These are phyloP conservation scores for Grifola frondosa DNA, from an alignment of 1,284 basidiomycete species.

Conservation along the genomic window DNA sequence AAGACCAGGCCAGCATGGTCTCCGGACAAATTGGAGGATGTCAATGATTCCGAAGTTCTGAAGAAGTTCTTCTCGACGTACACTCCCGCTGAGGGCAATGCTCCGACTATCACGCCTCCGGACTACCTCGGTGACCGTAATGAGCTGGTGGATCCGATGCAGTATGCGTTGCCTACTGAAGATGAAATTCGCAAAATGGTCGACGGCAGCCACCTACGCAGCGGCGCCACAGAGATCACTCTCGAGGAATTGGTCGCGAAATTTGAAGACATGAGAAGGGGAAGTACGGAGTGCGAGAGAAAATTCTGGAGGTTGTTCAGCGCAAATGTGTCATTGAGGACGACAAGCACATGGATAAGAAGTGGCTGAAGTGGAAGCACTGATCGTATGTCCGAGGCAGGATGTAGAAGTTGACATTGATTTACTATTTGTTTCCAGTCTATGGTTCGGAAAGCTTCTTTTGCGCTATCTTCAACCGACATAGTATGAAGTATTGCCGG, in stretches of 20 bases:
- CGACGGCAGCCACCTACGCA: conserved; percentile 52
- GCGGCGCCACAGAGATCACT: conserved; percentile 58
- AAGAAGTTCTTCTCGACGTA: conserved; percentile 58
- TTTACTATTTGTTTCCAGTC: too few relatives aligned
- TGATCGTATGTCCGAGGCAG: too few relatives aligned
- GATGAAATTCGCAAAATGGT: conserved; percentile 63
- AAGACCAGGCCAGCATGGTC: conserved; percentile 60
- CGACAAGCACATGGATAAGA: conserved; percentile 49
- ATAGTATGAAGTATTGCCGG: too few relatives aligned
- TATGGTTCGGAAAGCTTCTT: too few relatives aligned
- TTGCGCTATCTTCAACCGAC: too few relatives aligned
- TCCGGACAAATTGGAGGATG: conserved; percentile 58
- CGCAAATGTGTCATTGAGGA: conserved; percentile 60
- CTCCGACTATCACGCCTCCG: conserved; percentile 51
- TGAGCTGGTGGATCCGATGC: conserved; percentile 44
- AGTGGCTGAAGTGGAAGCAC: conserved; percentile 61
- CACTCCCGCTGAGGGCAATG: conserved; percentile 26
- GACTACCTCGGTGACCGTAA: conserved; percentile 29
- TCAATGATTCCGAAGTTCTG: conserved; percentile 52
- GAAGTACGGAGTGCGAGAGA: conserved; percentile 73
- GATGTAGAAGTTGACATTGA: too few relatives aligned
- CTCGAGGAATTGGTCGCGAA: conserved; percentile 60
- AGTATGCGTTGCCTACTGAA: conserved; percentile 68
- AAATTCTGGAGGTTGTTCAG: conserved; percentile 69
- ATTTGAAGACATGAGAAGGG: conserved; percentile 46